Base-by-base conservation (phyloP, 2,329 filamentous ascomycete species). In the Penicillium rolfsii region DNA sequence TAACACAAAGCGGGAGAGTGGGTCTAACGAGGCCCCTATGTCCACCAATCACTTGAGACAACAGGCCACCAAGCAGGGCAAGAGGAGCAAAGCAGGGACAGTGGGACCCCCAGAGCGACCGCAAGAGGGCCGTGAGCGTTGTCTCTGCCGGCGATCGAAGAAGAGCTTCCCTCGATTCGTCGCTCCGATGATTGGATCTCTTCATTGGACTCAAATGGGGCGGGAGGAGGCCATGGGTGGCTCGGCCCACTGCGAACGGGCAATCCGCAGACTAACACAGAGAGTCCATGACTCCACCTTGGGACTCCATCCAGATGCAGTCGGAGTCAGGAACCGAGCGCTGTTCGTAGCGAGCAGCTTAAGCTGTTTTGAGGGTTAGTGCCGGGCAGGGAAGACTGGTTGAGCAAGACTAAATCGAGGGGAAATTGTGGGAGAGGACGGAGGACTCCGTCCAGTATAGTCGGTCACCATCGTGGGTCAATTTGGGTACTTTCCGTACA, bases 181-280 rank as follows among this genome's bases (percentile, higher is more conserved):
- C 45, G n/a, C 24, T 24, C 22, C n/a, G 16, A 35, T 52, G 46
- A 61, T 58, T 61, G 59, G 55, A 52, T 28, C 4, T 40, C 30
- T 33, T 33, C 19, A 24, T 45, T 45, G 41, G 41, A 24, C 41
- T 16, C 11, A n/a, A 22, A 12, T 26, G 41, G 22, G 8, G n/a
- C 4, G 28, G 7, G 28, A 7, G 28, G 7, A 30, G 28, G 41
- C 14, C 19, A 26, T 40, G 9, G 28, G 26, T n/a, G 35, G 43
- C 26, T 52, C 7, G 35, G 53, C 52, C 61, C 61, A 63, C 61
- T 45, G 61, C 50, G 61, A 61, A 64, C 62, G 62, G 59, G 56
- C 52, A 61, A 58, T 61, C 61, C 61, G 61, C 61, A 46, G 19
- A 22, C 52, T 19, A 2, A 2, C 38, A 33, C 30, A 33, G 30